phyloP scores from a whole-genome alignment of 2,329 filamentous ascomycete species.

The Colletotrichum tofieldiae region DNA sequence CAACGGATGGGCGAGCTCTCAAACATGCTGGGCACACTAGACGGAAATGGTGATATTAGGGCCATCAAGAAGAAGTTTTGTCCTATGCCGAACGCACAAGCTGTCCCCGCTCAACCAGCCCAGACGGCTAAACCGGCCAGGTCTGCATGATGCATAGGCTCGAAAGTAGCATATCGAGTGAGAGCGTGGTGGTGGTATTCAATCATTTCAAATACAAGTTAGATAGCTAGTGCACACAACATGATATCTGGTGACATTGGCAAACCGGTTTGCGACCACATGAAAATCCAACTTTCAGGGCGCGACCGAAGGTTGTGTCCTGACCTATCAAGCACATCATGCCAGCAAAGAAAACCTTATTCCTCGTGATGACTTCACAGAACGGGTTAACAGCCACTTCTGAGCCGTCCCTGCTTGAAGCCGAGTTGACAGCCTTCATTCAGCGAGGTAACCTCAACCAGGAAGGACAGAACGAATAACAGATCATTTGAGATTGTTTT shows the following conservation, averaged over 20 bases:
- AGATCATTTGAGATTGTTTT: neutral
- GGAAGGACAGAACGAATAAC: neutral
- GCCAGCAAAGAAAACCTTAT: neutral
- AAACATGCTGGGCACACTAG: conserved; percentile 18
- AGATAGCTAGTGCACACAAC: neutral
- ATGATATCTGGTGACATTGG: neutral
- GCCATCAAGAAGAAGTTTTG: conserved; percentile 41
- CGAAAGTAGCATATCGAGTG: neutral
- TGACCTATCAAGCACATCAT: neutral
- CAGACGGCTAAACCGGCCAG: neutral
- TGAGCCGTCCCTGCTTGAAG: no score
- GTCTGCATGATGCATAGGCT: neutral
- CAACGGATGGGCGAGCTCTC: conserved; percentile 39
- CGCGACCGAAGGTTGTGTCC: no score
- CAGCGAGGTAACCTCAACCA: neutral
- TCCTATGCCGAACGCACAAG: conserved; percentile 3
- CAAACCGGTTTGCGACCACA: no score
- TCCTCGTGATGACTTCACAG: neutral
- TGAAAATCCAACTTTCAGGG: no score
- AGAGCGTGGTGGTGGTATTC: neutral
- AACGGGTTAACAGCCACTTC: neutral
- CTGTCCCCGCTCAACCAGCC: neutral
- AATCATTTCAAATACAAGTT: neutral
- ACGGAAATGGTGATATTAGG: neutral
- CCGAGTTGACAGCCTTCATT: neutral